Base-by-base conservation (phyloP, 495 filamentous ascomycete genomes). In the Neurospora tetrasperma region DNA sequence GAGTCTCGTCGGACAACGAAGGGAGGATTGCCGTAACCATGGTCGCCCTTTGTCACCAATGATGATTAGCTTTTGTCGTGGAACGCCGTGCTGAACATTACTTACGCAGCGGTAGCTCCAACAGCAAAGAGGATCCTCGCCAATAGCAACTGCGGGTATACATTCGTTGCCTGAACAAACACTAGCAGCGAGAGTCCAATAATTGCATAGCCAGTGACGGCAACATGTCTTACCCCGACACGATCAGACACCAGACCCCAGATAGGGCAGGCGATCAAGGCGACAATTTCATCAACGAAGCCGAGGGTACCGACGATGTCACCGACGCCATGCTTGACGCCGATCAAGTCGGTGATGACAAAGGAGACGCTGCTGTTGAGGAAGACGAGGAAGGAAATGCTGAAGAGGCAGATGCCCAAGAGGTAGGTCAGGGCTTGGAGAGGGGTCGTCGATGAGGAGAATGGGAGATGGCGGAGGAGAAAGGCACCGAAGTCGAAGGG, bases 1-100 rank as follows among this genome's bases (percentile, higher is more conserved):
- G 48, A 72, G 74, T 77, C 70, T 85, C 78, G 78, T 83, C 86
- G 20, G 93, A 94, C 79, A 99, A 92, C 7, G 92, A 90, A 2
- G 96, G 96, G 20, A 98, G 85, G 38, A 96, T 92, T 1, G 96
- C 96, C 6, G 96, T 98, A 40, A 99, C 96, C 96, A 99, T 99
- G 2, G 96, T 98, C 38, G 94, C 86, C 10, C 87, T 89, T 72
- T 44, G 62, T 35, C 31, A 18, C 23, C 18, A 3, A 69, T 18
- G 8, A 39, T 71, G 20, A 35, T 43, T 74, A 39, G 38, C 16
- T 23, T 1, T 27, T 20, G 42, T 31, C 18, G 27, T 71, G 69
- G n/a, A 38, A 39, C 11, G 11, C 62, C 12, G 31, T 39, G 14
- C 38, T 20, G 71, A 41, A 48, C 59, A 70, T 23, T 38, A 83